A percentile compares a stretch with the other conserved stretches of the same genome.
Evolutionary conservation across 2,329 filamentous ascomycete species (phyloP).

Genomic region (Aciculosporium take): DNA sequence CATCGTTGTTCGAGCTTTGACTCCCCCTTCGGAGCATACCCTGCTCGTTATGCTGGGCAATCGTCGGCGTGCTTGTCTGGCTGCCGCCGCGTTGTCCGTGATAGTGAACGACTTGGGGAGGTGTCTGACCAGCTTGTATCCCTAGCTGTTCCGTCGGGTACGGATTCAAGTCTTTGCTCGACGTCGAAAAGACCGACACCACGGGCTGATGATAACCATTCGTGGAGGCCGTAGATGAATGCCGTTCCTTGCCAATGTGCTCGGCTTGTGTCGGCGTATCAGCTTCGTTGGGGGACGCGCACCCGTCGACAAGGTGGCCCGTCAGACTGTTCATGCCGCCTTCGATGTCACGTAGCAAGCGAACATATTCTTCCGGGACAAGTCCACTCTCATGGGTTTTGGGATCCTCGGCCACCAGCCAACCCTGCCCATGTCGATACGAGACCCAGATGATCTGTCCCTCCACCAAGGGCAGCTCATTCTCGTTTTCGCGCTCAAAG

Average conservation of each 20-base stretch:
- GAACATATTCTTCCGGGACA: constrained; percentile 92
- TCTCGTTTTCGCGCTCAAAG: constrained; percentile 90
- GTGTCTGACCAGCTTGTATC: constrained; percentile 45
- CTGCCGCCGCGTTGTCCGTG: constrained; percentile 54
- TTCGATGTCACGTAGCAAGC: constrained; percentile 82
- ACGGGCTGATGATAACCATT: constrained; percentile 57
- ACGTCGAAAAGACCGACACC: constrained; percentile 56
- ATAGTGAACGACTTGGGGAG: constrained; percentile 53
- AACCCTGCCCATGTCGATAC: constrained; percentile 90
- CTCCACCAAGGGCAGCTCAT: constrained; percentile 82
- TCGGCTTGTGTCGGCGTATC: constrained; percentile 49
- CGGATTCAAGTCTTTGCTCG: constrained; percentile 53
- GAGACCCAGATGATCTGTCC: constrained; percentile 95
- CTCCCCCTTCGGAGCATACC: constrained; percentile 33
- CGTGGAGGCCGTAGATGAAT: constrained; percentile 29
- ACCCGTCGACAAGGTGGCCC: constrained; percentile 41
- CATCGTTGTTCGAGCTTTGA: constrained; percentile 29
- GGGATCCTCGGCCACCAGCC: constrained; percentile 92
- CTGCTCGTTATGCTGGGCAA: constrained; percentile 35
- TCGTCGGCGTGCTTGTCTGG: constrained; percentile 49
- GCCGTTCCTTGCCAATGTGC: constrained; percentile 31
- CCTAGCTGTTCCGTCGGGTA: constrained; percentile 53
- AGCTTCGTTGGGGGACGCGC: constrained; percentile 38
- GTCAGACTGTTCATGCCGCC: constrained; percentile 67
- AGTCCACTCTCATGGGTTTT: constrained; percentile 88